Percentiles rank a stretch among this genome's conserved stretches.
Evolutionary conservation across 2,329 filamentous ascomycete species (phyloP).

Genomic region (Teratosphaeria epicoccoides): DNA sequence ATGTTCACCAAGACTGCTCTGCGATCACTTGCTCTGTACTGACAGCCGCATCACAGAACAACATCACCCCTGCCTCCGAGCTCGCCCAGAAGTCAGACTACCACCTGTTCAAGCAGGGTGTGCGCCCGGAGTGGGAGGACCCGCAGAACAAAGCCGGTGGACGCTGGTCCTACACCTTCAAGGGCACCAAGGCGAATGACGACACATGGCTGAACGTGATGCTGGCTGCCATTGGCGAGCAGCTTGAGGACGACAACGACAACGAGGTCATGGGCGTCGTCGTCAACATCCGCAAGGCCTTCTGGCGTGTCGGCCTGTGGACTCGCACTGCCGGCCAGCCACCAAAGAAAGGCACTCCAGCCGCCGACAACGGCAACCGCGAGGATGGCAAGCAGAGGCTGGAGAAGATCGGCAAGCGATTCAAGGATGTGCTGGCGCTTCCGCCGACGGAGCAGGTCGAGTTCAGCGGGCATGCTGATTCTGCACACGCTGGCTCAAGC

Average conservation of each 20-base stretch:
- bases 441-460: conserved; percentile 69
- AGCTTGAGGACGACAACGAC: conserved; percentile 85
- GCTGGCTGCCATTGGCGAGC: conserved; percentile 93
- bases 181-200: conserved; percentile 88
- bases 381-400: conserved; percentile 83
- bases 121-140: conserved; percentile 98
- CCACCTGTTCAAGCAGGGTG: conserved; percentile 95
- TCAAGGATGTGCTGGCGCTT: conserved; percentile 86
- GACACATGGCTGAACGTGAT: conserved; percentile 98
- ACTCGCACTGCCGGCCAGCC: conserved; percentile 78
- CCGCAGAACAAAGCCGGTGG: conserved; percentile 97
- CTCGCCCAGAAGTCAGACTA: conserved; percentile 97
- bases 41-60: conserved; percentile 57
- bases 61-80: conserved; percentile 91
- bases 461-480: conserved; percentile 94
- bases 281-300: conserved; percentile 95
- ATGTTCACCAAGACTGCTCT: conserved; percentile 32
- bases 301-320: conserved; percentile 97
- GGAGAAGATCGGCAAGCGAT: conserved; percentile 71
- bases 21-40: not conserved
- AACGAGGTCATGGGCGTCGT: conserved; percentile 99
- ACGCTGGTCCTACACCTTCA: conserved; percentile 98
- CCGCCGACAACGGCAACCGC: conserved; percentile 14
- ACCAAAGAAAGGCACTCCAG: conserved; percentile 60
- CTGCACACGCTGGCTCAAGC: conserved; percentile 83